Evolutionary conservation across 495 filamentous ascomycete species (phyloP).

Genomic region (Cercophora newfieldiana): DNA sequence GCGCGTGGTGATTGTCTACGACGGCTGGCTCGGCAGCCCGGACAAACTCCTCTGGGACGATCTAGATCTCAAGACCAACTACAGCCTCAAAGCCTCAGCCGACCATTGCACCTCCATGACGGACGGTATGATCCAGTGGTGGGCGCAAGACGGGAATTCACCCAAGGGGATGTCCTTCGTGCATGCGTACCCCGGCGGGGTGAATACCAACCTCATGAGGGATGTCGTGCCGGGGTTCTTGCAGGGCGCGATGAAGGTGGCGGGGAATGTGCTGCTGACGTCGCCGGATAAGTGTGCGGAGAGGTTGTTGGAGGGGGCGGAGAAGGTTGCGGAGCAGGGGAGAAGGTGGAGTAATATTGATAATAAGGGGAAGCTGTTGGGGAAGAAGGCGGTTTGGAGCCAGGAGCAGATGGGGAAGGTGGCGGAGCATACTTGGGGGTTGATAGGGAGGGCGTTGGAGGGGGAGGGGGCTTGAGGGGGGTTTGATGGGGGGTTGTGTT

Average conservation of each 20-base stretch:
- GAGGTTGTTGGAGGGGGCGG: conserved; percentile 19
- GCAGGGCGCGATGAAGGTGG: background rate
- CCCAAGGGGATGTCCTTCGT: conserved; percentile 12
- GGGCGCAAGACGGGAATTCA: conserved; percentile 7
- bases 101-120: conserved; percentile 27
- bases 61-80: conserved; percentile 24
- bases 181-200: conserved; percentile 26
- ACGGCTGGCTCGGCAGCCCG: conserved; percentile 16
- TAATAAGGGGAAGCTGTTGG: conserved; percentile 20
- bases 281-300: conserved; percentile 23
- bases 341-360: conserved; percentile 28
- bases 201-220: conserved; percentile 17
- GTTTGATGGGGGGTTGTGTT: too few relatives aligned
- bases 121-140: conserved; percentile 27
- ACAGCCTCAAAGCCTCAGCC: conserved; percentile 16
- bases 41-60: conserved; percentile 28
- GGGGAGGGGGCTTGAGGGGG: too few relatives aligned
- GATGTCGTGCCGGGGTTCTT: conserved; percentile 21
- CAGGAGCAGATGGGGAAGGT: conserved; percentile 21
- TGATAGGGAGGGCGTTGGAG: conserved; percentile 16
- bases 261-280: conserved; percentile 12
- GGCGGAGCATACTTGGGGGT: conserved; percentile 20
- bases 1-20: conserved; percentile 24
- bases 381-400: conserved; percentile 21
- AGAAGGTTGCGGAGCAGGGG: conserved; percentile 9